Evolutionary conservation across 2,329 filamentous ascomycete species (phyloP), one percentile per base, ranked within the genome.

Genomic region (Epichloe glyceriae): DNA sequence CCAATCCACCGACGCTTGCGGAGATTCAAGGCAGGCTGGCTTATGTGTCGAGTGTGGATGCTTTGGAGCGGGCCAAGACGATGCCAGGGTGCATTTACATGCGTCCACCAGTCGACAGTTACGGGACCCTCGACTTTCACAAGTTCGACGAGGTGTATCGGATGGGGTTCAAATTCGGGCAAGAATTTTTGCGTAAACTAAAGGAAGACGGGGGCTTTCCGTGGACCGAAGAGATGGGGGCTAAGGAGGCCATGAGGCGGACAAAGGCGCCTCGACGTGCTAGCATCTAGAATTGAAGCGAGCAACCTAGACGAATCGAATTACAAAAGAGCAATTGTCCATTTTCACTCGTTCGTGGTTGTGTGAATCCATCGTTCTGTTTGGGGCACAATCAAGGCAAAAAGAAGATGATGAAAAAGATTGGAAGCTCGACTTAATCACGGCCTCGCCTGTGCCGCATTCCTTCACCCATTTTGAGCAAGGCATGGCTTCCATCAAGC

Each of bases 101-200:
- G 88, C 80, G 93, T 1, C 94, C 94, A 4, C 93, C 93, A 0
- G 86, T 98, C 55, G 93, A 97, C 62, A 77, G 80, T 1, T 98
- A 95, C 60, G 93, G 90, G 4, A 98, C 93, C 1, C 72, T 98
- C 33, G 93, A 98, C 52, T 98, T 98, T 72, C 87, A 83, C 54
- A 96, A 95, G 67, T 98, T 98, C 66, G 91, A 97, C 61, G 94
- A 98, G 73, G 91, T 98, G 50, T 95, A 94, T 62, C 76, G 85
- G 58, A 77, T 96, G 11, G 94, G 93, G 1, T 95, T 95, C 67
- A 76, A 79, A 50, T 98, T 83, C 62, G 93, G 89, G 4, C 84
- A 85, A 64, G 80, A 88, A 50, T 96, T 85, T 64, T 67, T 98
- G 56, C 80, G 80, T 49, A 77, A 82, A 58, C 71, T 97, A 64